Base-by-base conservation (phyloP, 441 rosid genomes). In the Populus tomentosa region DNA sequence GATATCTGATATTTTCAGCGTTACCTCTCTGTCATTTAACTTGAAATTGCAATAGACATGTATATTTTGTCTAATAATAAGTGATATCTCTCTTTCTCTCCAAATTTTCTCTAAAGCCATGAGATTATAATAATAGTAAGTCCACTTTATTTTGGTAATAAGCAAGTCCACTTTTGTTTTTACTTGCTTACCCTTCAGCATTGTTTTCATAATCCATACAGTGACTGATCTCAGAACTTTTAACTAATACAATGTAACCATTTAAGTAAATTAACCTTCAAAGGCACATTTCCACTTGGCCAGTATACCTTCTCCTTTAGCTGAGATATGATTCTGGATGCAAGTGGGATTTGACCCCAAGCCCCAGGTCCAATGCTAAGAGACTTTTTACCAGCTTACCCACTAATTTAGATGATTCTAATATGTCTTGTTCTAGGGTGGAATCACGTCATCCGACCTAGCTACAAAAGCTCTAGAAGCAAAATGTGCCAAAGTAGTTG, bases 391-490 rank as follows among this genome's bases (percentile, higher is more conserved):
- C 56, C 56, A 46, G 16, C 56, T 14, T 46, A 46, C 56, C 6
- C 20, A 1, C 56, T 14, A 46, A 67, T 35, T 33, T 5, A 10
- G 42, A 21, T 70, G 11, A 32, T 23, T 0, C n/a, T 32, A 13
- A 3, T 28, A 7, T 61, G 46, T 7, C 7, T 68, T 79, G 69
- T 61, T 72, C 35, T 73, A 95, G 98, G 99, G 99, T 76, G 99
- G 99, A 82, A 95, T 94, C 70, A 95, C 99, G 26, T 95, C 99
- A 72, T 95, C 99, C 53, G 99, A 95, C 86, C 91, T 90, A 24
- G 99, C 97, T 42, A 95, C 99, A 81, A 92, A 94, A 88, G 98
- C 97, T 80, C 87, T 94, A 38, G 92, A 89, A 83, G 99, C 94
- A 76, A 92, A 86, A 79, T 87, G 92, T 73, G 98, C 99, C 69